Evolutionary conservation across 83 land plant species (phyloP), one percentile per base, ranked within the genome.

Genomic region (Picea abies): DNA sequence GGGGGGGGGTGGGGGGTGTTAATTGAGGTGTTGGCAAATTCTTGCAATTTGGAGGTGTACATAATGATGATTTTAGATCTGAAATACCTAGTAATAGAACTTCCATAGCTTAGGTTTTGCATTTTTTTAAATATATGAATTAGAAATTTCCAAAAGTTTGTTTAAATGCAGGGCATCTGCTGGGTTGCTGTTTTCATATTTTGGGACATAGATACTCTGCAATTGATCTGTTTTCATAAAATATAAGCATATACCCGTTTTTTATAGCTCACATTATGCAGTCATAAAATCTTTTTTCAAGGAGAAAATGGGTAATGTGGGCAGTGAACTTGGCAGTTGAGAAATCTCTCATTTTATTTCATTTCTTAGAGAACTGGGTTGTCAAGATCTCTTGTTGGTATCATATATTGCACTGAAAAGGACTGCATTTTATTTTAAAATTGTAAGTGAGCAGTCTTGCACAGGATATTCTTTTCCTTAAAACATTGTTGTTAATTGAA

Each of bases 271-370:
- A 73, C 3, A 44, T 1, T 73, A 19, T 73, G 41, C 22, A 10
- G 1, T 41, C 47, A 20, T 73, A 8, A 70, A 70, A 41, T 29
- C 15, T 39, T 39, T 41, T 44, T 2, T 20, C 26, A 72, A 49
- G 76, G 52, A 72, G 76, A 72, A 39, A 72, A 72, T 72, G 76
- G 22, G 22, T 72, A 41, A 72, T 72, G 76, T 44, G 11, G n/a
- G 76, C 25, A 72, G 22, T 72, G 76, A 72, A 41, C 20, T 72
- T 72, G 76, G 76, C 10, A 8, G 23, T 19, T 72, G 52, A 72
- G 49, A 19, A 68, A 12, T 32, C 5, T 29, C 41, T 32, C 41
- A 29, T 68, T 68, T 52, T 10, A 52, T 52, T 52, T 10, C 56
- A 52, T 52, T 52, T 52, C 56, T 52, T 52, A 52, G 56, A 52